Conservation (phyloP, 23 red algal species). For the Gracilaria caudata region DNA sequence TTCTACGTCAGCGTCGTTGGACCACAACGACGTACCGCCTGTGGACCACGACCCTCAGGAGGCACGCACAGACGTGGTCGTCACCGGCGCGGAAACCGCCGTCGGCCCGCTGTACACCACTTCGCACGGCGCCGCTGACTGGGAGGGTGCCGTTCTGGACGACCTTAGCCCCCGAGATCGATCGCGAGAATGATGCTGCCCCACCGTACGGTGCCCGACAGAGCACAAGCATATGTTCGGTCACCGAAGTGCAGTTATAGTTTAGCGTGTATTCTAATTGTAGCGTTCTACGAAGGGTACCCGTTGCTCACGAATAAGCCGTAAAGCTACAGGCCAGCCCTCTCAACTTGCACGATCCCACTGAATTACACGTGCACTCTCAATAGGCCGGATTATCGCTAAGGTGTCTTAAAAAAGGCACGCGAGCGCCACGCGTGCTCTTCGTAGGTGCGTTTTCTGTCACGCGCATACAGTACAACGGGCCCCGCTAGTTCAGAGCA, state of each 20-base stretch:
- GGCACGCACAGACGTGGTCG: not conserved
- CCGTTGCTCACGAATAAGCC: not conserved
- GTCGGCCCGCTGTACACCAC: not conserved
- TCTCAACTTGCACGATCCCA: too few species aligned
- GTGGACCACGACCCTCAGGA: not conserved
- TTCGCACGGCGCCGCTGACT: not conserved
- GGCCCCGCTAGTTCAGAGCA: too few species aligned
- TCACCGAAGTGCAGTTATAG: not conserved
- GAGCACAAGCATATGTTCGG: too few species aligned
- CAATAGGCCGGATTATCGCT: too few species aligned
- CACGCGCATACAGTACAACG: too few species aligned
- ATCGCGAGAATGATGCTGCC: constrained; percentile 1
- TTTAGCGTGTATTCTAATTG: not conserved
- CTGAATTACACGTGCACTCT: too few species aligned
- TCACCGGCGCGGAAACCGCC: not conserved
- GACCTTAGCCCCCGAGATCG: constrained; percentile 1
- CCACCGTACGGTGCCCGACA: too few species aligned
- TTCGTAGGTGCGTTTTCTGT: too few species aligned
- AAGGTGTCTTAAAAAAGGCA: too few species aligned
- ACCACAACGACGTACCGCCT: not conserved
- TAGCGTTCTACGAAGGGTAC: not conserved
- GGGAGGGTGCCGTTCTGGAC: not conserved
- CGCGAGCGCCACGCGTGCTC: too few species aligned
- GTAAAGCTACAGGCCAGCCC: too few species aligned
- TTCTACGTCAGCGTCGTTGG: too few species aligned